Conservation (phyloP, 768 basidiomycete species). For the Mycena vulgaris region DNA sequence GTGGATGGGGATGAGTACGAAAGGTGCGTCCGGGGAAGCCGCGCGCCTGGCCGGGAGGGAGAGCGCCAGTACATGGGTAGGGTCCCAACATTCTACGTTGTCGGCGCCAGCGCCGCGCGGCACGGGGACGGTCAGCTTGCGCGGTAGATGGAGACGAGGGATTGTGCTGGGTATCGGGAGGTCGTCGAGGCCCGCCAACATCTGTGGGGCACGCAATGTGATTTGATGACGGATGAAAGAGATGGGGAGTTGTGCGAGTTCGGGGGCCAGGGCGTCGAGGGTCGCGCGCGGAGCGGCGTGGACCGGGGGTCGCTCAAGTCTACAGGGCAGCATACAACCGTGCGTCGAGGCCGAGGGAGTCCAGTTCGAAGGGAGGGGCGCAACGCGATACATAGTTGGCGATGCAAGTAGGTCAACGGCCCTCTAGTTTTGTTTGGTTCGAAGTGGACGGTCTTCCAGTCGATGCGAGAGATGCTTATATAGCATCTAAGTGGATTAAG, state of each 20-base stretch:
- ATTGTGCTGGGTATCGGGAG: not conserved
- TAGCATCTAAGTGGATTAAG: too few relatives aligned
- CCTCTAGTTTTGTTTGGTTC: too few relatives aligned
- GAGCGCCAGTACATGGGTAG: conserved; percentile 29
- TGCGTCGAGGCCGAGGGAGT: not conserved
- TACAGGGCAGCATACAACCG: not conserved
- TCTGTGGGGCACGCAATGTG: not conserved
- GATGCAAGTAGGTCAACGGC: too few relatives aligned
- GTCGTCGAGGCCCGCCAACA: conserved; percentile 11
- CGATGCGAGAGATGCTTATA: too few relatives aligned
- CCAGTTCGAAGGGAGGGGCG: too few relatives aligned
- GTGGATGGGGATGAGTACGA: conserved; percentile 54
- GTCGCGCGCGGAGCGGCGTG: conserved; percentile 52
- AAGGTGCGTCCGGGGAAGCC: not conserved
- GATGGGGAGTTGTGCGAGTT: conserved; percentile 58
- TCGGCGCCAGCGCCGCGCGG: not conserved
- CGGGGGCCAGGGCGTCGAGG: conserved; percentile 59
- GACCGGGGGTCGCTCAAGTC: conserved; percentile 12
- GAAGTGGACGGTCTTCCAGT: too few relatives aligned
- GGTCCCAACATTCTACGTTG: not conserved
- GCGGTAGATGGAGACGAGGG: not conserved
- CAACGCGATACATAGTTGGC: too few relatives aligned
- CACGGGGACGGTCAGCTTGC: not conserved
- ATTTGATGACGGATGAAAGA: conserved; percentile 59
- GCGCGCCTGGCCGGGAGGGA: not conserved